Evolutionary conservation across 257 asterid species (phyloP).

Genomic region (Solanum sitiens): DNA sequence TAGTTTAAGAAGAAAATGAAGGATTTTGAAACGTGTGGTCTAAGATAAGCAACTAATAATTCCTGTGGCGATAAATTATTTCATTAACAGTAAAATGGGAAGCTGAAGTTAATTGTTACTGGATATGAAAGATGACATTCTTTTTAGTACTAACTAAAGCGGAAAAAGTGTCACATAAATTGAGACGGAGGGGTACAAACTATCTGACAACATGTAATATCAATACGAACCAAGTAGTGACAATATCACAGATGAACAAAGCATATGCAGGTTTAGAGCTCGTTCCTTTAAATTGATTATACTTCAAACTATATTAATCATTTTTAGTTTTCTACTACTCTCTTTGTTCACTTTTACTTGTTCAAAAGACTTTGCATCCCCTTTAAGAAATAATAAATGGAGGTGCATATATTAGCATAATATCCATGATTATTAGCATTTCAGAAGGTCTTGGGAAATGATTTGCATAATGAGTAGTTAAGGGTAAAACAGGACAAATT

Average conservation of each 20-base stretch:
- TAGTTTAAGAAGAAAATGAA: background rate
- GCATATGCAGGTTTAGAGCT: background rate
- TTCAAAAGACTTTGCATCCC: background rate
- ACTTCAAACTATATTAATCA: background rate
- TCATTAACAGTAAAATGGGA: background rate
- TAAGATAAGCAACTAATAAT: background rate
- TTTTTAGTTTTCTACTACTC: background rate
- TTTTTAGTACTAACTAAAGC: background rate
- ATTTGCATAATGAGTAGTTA: background rate
- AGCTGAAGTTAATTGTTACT: background rate
- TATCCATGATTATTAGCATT: too few relatives aligned
- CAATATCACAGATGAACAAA: background rate
- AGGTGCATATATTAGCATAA: background rate
- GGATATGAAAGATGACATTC: background rate
- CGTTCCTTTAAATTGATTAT: background rate
- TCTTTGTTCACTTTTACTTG: background rate
- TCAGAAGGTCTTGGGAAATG: background rate
- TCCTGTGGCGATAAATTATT: background rate
- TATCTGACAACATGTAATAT: background rate
- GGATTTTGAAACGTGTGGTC: background rate
- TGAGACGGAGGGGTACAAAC: background rate
- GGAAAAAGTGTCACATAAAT: background rate
- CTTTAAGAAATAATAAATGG: background rate
- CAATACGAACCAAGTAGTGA: background rate
- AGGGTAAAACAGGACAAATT: too few relatives aligned